Conservation (phyloP, 768 basidiomycete genomes). For the Lactarius tabidus region DNA sequence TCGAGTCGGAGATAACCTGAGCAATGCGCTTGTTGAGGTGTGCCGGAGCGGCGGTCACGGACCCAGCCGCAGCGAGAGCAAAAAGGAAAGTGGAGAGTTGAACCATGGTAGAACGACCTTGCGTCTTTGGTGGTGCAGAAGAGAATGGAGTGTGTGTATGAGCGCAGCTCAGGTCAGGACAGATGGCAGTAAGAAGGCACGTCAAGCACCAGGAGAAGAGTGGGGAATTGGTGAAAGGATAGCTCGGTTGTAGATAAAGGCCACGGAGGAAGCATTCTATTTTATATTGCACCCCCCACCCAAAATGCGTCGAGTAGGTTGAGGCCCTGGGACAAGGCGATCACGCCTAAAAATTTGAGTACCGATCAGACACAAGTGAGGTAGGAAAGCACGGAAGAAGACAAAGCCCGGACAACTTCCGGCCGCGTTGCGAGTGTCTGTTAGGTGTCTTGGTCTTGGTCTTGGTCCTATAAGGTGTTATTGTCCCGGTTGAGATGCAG, state of each 20-base stretch:
- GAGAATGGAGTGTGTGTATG: not conserved
- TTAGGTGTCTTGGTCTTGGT: not conserved
- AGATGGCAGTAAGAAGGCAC: constrained; percentile 7
- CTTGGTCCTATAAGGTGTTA: not conserved
- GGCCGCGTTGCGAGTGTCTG: not conserved
- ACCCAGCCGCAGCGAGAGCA: constrained; percentile 33
- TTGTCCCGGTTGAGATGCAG: constrained; percentile 1
- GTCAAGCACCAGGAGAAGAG: constrained; percentile 9
- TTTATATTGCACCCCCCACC: constrained; percentile 8
- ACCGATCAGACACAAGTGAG: constrained; percentile 1
- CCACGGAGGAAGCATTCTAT: not conserved
- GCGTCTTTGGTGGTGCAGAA: not conserved
- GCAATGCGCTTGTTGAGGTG: constrained; percentile 41
- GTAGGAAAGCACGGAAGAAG: not conserved
- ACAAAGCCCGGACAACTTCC: not conserved
- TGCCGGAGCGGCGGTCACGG: constrained; percentile 37
- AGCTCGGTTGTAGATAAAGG: not conserved
- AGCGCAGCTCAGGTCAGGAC: constrained; percentile 18
- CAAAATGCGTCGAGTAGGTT: not conserved
- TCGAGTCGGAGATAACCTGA: constrained; percentile 41
- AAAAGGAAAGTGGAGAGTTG: constrained; percentile 32
- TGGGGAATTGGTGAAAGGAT: not conserved
- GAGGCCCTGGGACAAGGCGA: not conserved
- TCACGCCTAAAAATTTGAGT: not conserved
- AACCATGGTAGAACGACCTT: constrained; percentile 31